phyloP scores from a whole-genome alignment of 2,329 filamentous ascomycete species.

The Stagonosporopsis chrysanthemi region DNA sequence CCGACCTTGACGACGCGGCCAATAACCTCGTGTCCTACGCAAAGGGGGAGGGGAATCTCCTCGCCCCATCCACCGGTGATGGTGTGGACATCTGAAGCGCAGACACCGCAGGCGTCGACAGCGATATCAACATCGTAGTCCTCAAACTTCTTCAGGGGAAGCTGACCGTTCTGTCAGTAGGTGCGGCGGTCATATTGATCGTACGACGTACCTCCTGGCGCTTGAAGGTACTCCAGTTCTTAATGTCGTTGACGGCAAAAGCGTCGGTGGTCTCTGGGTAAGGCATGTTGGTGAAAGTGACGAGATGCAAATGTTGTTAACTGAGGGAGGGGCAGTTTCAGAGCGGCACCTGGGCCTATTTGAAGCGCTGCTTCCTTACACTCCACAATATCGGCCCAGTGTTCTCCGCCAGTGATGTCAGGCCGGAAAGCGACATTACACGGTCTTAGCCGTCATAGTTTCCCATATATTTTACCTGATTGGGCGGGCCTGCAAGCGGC shows the following conservation, averaged over 20 bases:
- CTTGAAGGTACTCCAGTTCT: constrained; percentile 68
- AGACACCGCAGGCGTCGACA: constrained; percentile 68
- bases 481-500: constrained; percentile 22
- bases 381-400: constrained; percentile 37
- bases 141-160: constrained; percentile 84
- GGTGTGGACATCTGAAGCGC: constrained; percentile 59
- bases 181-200: background rate
- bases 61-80: constrained; percentile 68
- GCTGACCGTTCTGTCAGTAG: constrained; percentile 56
- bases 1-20: constrained; percentile 60
- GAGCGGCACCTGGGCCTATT: constrained; percentile 40
- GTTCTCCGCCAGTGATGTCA: constrained; percentile 47
- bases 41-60: constrained; percentile 67
- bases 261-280: constrained; percentile 61
- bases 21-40: constrained; percentile 70
- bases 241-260: constrained; percentile 60
- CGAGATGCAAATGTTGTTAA: constrained; percentile 4
- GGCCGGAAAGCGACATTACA: constrained; percentile 24
- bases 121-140: constrained; percentile 89
- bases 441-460: constrained; percentile 22
- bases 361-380: constrained; percentile 29
- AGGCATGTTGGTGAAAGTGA: constrained; percentile 50
- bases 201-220: constrained; percentile 59
- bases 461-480: constrained; percentile 30
- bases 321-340: constrained; percentile 25